Base-by-base conservation (phyloP, 129 eudicot species). In the Flaveria ramosissima region DNA sequence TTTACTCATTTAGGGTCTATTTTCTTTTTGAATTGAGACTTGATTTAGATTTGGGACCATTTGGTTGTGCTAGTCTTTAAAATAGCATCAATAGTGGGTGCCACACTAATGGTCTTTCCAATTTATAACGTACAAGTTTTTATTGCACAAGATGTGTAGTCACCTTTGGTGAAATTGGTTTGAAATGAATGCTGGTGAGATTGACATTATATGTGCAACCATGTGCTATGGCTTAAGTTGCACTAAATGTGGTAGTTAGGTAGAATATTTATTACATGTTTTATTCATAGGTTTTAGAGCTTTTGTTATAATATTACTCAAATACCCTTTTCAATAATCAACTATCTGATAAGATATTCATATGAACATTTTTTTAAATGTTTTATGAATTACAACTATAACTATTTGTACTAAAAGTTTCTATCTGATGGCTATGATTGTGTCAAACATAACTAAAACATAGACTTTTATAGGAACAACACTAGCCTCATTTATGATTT, bases 31-130 rank as follows among this genome's bases (percentile, higher is more conserved):
- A 62, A 26, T 51, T 53, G 30, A 66, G 64, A 64, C 15, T 14
- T 67, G 79, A 52, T 67, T 65, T 72, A 42, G 70, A 15, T 46
- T 55, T 74, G 80, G 83, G 84, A 74, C 75, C 84, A 67, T 27
- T 65, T 72, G 47, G 72, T 3, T 50, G 72, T 56, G 56, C 36
- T 42, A 50, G 47, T 9, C 16, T 13, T 50, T 48, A 16, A 53
- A 63, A 41, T 41, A 53, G 19, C 73, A 63, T 67, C n/a, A 41
- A 62, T 55, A 11, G 78, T 79, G 48, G 78, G 69, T 42, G 50
- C 19, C 71, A 78, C 64, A 2, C 65, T 62, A 48, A 27, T 48
- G 47, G n/a, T 11, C 48, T 61, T 0, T 42, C 45, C 27, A 17
- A 79, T 16, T 67, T 9, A 27, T 42, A 51, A 47, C 32, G 70